Evolutionary conservation across 805 yeast genomes (phyloP).

Genomic region (Isabelozyma gotoi): DNA sequence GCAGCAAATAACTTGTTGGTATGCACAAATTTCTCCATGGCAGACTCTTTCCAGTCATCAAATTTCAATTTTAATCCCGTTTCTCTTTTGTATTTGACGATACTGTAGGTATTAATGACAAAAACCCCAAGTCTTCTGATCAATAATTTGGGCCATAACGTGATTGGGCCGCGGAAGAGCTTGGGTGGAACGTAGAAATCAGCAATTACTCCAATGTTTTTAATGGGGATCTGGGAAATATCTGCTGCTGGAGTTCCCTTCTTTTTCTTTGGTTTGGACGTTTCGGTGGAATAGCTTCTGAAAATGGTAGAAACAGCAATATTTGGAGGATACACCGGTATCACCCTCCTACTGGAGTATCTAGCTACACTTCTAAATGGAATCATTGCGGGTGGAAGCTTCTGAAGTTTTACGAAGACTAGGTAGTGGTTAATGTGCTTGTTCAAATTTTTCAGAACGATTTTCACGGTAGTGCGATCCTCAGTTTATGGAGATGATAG

Average conservation of each 20-base stretch:
- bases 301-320: neutral
- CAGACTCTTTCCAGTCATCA: slow-evolving; percentile 84
- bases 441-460: neutral
- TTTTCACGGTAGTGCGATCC: neutral
- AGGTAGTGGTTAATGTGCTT: neutral
- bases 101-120: slow-evolving; percentile 62
- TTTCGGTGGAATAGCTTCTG: slow-evolving; percentile 12
- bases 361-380: neutral
- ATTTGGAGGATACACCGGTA: neutral
- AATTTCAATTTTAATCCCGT: slow-evolving; percentile 48
- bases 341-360: neutral
- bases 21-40: slow-evolving; percentile 71
- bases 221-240: slow-evolving; percentile 37
- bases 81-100: slow-evolving; percentile 46
- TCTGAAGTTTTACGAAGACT: neutral
- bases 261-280: slow-evolving; percentile 8
- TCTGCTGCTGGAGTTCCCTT: slow-evolving; percentile 22
- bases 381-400: neutral
- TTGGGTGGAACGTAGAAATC: slow-evolving; percentile 45
- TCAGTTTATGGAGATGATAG: neutral
- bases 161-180: slow-evolving; percentile 21
- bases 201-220: slow-evolving; percentile 39
- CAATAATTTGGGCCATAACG: slow-evolving; percentile 45
- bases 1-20: slow-evolving; percentile 82
- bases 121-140: slow-evolving; percentile 64